Conservation (phyloP, 2,329 filamentous ascomycete genomes). For the Alternaria dauci region DNA sequence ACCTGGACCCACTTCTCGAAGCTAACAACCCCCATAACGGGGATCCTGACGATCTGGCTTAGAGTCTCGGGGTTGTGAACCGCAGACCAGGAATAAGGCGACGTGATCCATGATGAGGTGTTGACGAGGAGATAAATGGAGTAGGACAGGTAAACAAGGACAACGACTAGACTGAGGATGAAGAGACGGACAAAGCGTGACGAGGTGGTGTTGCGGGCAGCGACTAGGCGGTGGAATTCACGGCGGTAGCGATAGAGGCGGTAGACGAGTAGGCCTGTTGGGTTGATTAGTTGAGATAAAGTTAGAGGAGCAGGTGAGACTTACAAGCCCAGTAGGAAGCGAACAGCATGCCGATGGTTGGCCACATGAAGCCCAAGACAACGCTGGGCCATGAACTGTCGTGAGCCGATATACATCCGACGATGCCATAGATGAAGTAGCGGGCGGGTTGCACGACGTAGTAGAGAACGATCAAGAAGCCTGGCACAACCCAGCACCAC, state of each 20-base stretch:
- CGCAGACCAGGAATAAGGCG: conserved; percentile 61
- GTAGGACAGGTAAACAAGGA: conserved; percentile 63
- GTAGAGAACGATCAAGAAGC: conserved; percentile 64
- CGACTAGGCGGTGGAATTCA: conserved; percentile 65
- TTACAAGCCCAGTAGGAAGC: conserved; percentile 67
- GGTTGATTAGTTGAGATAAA: conserved; percentile 9
- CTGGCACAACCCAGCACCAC: conserved; percentile 65
- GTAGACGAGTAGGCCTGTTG: conserved; percentile 64
- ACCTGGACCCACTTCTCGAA: conserved; percentile 68
- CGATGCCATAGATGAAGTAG: conserved; percentile 66
- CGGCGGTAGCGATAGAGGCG: conserved; percentile 69
- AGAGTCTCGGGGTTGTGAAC: conserved; percentile 58
- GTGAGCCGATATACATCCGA: conserved; percentile 65
- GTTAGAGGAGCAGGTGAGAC: conserved; percentile 28
- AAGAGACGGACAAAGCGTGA: conserved; percentile 70
- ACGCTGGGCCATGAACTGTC: conserved; percentile 67
- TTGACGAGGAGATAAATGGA: conserved; percentile 57
- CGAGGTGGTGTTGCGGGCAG: conserved; percentile 62
- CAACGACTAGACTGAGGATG: conserved; percentile 61
- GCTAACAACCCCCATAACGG: conserved; percentile 55
- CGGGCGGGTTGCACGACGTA: conserved; percentile 67
- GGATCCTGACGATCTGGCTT: conserved; percentile 59
- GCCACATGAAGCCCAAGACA: conserved; percentile 65
- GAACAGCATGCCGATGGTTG: conserved; percentile 61
- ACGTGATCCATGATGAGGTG: conserved; percentile 33